A percentile compares a stretch with the other conserved stretches of the same genome.
phyloP scores from a whole-genome alignment of 345 rosid genomes.

The Eucalyptus erythrocorys region DNA sequence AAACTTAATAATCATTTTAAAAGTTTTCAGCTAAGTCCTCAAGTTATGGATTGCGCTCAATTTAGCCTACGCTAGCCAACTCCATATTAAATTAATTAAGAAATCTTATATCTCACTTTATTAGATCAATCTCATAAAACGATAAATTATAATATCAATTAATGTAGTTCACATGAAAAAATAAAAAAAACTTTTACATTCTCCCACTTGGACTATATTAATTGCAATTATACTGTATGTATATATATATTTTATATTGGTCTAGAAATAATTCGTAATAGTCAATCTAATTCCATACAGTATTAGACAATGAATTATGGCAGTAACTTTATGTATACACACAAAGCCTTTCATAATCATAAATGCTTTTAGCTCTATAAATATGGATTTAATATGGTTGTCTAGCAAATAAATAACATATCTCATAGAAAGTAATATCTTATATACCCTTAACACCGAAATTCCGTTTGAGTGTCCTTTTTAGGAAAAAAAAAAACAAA shows the following conservation, averaged over 20 bases:
- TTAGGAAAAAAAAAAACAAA: no score
- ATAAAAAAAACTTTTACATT: no score
- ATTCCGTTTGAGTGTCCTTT: accelerated
- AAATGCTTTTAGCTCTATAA: accelerated
- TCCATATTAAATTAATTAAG: no score
- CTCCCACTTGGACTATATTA: no score
- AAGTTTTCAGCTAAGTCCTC: accelerated
- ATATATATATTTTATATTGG: no score
- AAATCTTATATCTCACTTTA: no score
- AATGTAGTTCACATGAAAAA: accelerated
- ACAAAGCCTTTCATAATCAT: no score
- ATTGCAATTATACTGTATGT: no score
- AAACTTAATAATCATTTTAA: no score
- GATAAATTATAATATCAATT: no score
- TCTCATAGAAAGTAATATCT: no score
- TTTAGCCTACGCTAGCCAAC: accelerated
- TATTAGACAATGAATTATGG: accelerated
- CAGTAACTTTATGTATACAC: accelerated
- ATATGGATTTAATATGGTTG: accelerated
- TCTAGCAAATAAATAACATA: accelerated
- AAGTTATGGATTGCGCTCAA: accelerated
- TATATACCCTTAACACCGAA: accelerated
- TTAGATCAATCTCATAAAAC: accelerated
- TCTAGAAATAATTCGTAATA: no score
- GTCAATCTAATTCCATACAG: accelerated